Percentiles rank a stretch among this genome's conserved stretches.
phyloP scores from a whole-genome alignment of 257 asterid genomes.

The Solanum paucissectum region DNA sequence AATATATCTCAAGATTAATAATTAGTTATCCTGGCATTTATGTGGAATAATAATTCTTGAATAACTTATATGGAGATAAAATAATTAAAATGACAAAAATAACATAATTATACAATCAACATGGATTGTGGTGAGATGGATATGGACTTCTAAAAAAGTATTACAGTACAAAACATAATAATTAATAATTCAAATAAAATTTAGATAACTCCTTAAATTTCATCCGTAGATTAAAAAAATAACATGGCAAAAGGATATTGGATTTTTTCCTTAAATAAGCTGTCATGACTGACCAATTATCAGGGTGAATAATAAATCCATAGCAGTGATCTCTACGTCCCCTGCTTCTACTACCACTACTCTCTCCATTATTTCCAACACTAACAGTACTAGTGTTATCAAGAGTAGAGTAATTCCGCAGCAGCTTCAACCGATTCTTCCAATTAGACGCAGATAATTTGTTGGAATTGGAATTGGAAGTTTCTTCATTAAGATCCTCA shows the following conservation, averaged over 20 bases:
- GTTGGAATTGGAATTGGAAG: neutral
- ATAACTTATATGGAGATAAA: no score
- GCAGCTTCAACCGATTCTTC: constrained; percentile 17
- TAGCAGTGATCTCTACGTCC: neutral
- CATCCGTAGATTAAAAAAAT: no score
- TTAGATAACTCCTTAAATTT: no score
- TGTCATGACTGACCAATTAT: constrained; percentile 17
- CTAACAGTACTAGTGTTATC: neutral
- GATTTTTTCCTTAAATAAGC: neutral
- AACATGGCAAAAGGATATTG: neutral
- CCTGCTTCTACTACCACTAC: neutral
- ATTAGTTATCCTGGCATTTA: no score
- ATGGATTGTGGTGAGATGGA: no score
- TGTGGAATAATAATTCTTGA: no score
- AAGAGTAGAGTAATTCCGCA: constrained; percentile 16
- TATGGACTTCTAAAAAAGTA: no score
- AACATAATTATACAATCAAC: no score
- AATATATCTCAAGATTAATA: no score
- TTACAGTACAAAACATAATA: no score
- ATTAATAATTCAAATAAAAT: no score
- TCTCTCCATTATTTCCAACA: neutral
- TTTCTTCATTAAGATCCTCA: constrained; percentile 21
- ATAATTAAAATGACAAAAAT: no score
- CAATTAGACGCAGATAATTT: constrained; percentile 10
- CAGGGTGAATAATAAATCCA: constrained; percentile 25